Evolutionary conservation across 305 asterid genomes (phyloP).

Genomic region (Fraxinus velutina): DNA sequence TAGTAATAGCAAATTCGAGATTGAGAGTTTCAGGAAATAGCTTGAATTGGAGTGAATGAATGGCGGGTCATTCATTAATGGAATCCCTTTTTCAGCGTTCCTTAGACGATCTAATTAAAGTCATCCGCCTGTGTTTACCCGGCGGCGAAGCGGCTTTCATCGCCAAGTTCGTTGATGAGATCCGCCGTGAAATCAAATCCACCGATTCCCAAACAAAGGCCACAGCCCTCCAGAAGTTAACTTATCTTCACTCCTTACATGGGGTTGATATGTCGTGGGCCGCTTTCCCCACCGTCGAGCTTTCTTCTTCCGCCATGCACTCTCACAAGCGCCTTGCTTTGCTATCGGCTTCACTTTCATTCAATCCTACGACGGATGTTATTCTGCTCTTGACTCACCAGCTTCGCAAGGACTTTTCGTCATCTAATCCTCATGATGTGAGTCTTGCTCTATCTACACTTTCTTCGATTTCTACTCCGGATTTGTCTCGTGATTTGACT

Average conservation of each 20-base stretch:
- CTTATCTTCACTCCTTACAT: slow-evolving; percentile 79
- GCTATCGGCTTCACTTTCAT: slow-evolving; percentile 73
- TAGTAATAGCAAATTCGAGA: neutral
- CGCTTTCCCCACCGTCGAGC: slow-evolving; percentile 80
- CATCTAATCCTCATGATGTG: slow-evolving; percentile 63
- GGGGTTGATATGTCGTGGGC: slow-evolving; percentile 79
- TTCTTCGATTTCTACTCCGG: slow-evolving; percentile 62
- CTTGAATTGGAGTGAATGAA: slow-evolving; percentile 16
- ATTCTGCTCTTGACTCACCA: slow-evolving; percentile 85
- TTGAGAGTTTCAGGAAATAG: neutral
- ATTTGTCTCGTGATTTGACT: slow-evolving; percentile 82
- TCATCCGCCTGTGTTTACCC: slow-evolving; percentile 53
- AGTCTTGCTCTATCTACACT: slow-evolving; percentile 71
- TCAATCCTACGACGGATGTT: slow-evolving; percentile 84
- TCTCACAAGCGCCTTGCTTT: slow-evolving; percentile 65
- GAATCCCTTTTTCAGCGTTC: slow-evolving; percentile 88
- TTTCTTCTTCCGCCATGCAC: slow-evolving; percentile 64
- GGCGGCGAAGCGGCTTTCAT: slow-evolving; percentile 53
- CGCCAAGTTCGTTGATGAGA: slow-evolving; percentile 65
- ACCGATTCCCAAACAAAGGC: slow-evolving; percentile 71
- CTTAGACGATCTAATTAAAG: slow-evolving; percentile 75
- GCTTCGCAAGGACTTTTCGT: slow-evolving; percentile 82
- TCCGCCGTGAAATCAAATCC: slow-evolving; percentile 89
- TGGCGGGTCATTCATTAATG: slow-evolving; percentile 73
- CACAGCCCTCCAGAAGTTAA: slow-evolving; percentile 73